Percentiles rank a stretch among this genome's conserved stretches.
Evolutionary conservation across 345 rosid genomes (phyloP).

Genomic region (Melastoma malabathricum): DNA sequence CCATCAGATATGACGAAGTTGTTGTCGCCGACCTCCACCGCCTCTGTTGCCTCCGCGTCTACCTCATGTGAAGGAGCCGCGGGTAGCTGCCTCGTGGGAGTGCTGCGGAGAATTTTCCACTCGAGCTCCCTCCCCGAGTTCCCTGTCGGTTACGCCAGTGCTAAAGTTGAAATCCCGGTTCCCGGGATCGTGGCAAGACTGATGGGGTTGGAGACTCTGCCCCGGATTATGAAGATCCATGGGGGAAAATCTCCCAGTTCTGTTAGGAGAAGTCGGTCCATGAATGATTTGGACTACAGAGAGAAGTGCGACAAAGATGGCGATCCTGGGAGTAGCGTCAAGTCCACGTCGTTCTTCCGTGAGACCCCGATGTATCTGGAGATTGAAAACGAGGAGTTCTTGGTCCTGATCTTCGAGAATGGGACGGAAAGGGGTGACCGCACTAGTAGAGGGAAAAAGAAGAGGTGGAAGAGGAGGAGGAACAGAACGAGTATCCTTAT

Average conservation of each 20-base stretch:
- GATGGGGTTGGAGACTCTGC: conserved; percentile 59
- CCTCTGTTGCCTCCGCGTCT: conserved; percentile 18
- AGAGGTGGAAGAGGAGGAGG: conserved; percentile 17
- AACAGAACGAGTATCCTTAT: conserved; percentile 9
- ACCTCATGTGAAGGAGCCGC: conserved; percentile 21
- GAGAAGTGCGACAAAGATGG: conserved; percentile 11
- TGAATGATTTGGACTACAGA: conserved; percentile 24
- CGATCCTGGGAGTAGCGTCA: conserved; percentile 18
- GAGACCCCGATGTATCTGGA: conserved; percentile 37
- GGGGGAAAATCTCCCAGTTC: conserved; percentile 9
- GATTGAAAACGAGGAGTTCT: conserved; percentile 49
- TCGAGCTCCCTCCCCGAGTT: conserved; percentile 35
- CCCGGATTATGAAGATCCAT: conserved; percentile 3
- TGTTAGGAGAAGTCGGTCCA: conserved; percentile 34
- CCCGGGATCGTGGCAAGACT: conserved; percentile 69
- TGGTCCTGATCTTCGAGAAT: conserved; percentile 50
- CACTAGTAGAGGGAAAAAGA: conserved; percentile 15
- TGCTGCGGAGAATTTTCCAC: conserved; percentile 46
- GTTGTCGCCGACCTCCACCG: conserved; percentile 18
- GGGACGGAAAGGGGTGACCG: conserved; percentile 5
- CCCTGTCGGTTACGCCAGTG: conserved; percentile 36
- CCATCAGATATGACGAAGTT: conserved; percentile 21
- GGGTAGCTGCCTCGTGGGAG: conserved; percentile 32
- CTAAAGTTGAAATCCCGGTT: conserved; percentile 12
- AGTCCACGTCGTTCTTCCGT: conserved; percentile 20